phyloP scores from a whole-genome alignment of 352 stramenopile species.

The Globisporangium parvum region DNA sequence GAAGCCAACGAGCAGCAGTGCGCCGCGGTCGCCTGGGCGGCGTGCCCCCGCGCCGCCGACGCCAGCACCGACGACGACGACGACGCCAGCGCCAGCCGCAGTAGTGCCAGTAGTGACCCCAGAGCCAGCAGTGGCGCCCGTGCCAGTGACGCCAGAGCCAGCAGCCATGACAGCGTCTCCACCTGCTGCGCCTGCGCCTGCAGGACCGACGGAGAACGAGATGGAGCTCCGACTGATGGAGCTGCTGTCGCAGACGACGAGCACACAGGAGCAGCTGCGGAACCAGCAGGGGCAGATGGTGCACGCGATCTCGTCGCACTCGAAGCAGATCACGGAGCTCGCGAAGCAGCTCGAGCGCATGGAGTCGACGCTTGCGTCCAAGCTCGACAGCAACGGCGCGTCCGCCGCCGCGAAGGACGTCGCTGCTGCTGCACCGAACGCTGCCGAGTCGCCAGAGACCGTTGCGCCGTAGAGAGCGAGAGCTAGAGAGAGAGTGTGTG shows the following conservation, averaged over 20 bases:
- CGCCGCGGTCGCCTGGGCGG: conserved; percentile 8
- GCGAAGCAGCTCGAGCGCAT: conserved; percentile 79
- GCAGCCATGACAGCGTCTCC: not conserved
- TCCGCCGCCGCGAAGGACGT: not conserved
- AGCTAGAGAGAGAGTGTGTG: too few species aligned
- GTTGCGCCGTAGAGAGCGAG: too few species aligned
- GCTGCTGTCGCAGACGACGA: conserved; percentile 74
- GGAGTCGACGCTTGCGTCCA: conserved; percentile 58
- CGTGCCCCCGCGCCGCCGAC: conserved; percentile 12
- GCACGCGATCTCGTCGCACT: conserved; percentile 63
- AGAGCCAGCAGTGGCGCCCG: too few species aligned
- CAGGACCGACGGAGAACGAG: conserved; percentile 31
- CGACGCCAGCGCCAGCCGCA: conserved; percentile 9
- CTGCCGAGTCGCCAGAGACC: too few species aligned
- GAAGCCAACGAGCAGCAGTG: conserved; percentile 5
- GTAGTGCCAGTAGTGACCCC: too few species aligned
- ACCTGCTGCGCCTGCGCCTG: not conserved
- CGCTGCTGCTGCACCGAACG: not conserved
- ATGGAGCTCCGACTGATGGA: conserved; percentile 77
- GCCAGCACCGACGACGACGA: conserved; percentile 3
- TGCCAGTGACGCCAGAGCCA: conserved; percentile 1
- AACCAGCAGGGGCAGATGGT: conserved; percentile 82
- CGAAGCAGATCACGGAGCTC: conserved; percentile 73
- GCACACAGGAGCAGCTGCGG: conserved; percentile 71
- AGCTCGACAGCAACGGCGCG: conserved; percentile 23